Evolutionary conservation across 73 alveolate genomes (phyloP), one percentile per base, ranked within the genome.

Genomic region (Strombidium stylifer): DNA sequence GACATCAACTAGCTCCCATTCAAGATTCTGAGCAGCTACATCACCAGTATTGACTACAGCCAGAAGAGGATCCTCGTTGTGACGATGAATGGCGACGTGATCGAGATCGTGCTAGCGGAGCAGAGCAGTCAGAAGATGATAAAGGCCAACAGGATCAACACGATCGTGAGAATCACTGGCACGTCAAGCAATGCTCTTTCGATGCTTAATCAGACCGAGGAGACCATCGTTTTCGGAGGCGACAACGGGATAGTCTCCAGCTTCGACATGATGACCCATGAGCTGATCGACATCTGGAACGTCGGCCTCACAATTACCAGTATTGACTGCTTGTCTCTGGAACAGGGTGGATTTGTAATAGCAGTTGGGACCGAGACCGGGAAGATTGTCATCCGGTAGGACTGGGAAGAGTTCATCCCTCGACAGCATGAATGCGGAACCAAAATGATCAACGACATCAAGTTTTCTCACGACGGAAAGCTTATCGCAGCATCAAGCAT

Each of bases 291-390:
- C 67, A 84, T 85, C 35, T 85, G 94, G 88, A 34, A 66, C 39
- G 91, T 91, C 23, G 98, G 98, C 12, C 58, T 53, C 55, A 64
- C 58, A 39, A 70, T 87, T 10, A 82, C 95, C n/a, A 85, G 92
- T 27, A 28, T 91, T 18, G 85, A 87, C 20, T 54, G 90, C 18
- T 45, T 79, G 12, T 64, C 83, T 16, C 73, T 78, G 19, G 82
- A 83, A 47, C 93, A 91, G 45, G 86, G 82, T 34, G 78, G 78
- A 12, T 84, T 91, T 54, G 59, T 91, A 32, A 76, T 79, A 6
- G 98, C 95, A 10, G 90, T 78, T 24, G 96, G 98, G 20, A 84
- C 93, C 32, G 83, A 68, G 8, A 75, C 83, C 14, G 98, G 98
- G 24, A 76, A 68, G 25, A 34, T 91, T 0, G 70, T 85, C 11